Base-by-base conservation (phyloP, 148 eudicot genomes). In the Nepenthes mirabilis region DNA sequence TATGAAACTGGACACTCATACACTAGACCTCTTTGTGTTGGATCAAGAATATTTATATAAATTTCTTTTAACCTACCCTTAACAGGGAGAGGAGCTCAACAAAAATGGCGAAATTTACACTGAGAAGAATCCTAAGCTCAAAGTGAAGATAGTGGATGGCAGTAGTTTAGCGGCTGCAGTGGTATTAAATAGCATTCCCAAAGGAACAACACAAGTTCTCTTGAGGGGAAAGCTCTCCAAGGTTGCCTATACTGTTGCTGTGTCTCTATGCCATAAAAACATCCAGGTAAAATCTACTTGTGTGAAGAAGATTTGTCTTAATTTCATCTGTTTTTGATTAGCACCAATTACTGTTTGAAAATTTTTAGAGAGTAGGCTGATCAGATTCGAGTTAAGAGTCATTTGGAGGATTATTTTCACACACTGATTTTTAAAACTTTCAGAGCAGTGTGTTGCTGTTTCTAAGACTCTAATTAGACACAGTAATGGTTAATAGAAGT, bases 101-200 rank as follows among this genome's bases (percentile, higher is more conserved):
- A 58, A 63, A 61, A 79, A 74, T 33, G 87, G 90, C 3, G 79
- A 83, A 70, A 60, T 79, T 11, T 83, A 79, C 58, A 35, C 82
- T 40, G 61, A 55, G 56, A 77, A 62, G 60, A 36, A 81, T 60
- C 90, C 95, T 37, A 48, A 72, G 49, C 73, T 84, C 36, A 81
- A 79, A 55, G 77, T 87, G 57, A 87, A 82, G 72, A 53, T 87
- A 66, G 85, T 87, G 5, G 90, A 87, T 52, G 95, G 90, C 14
- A 82, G 87, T 65, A 82, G 95, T 62, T 73, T 87, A 60, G 80
- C 79, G 4, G 90, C 78, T 33, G 83, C 87, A 1, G 62, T 83
- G 43, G 85, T 83, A 55, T 66, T 87, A 6, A 82, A 87, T 63
- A 75, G 67, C 71, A 74, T 87, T 34, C 90, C 95, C 2, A 70